phyloP scores from a whole-genome alignment of 2,329 filamentous ascomycete genomes.

The Cercospora zeae-maydis region DNA sequence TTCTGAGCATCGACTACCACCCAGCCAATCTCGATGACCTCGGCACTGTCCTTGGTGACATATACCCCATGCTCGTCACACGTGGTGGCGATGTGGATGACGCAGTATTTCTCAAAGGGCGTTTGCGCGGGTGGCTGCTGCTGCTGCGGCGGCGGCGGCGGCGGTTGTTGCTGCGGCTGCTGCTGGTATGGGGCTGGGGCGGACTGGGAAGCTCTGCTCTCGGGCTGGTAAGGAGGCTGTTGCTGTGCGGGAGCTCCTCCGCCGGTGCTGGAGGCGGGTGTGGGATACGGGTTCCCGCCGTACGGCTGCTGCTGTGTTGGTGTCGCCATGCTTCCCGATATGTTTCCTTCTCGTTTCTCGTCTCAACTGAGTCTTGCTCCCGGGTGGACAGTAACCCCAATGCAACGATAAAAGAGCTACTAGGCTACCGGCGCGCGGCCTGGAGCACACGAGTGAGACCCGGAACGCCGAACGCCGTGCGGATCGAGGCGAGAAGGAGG shows the following conservation, averaged over 20 bases:
- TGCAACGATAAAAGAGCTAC: background rate
- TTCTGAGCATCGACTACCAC: slow-evolving; percentile 57
- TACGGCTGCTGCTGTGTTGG: slow-evolving; percentile 32
- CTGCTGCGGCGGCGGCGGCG: slow-evolving; percentile 21
- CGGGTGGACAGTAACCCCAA: background rate
- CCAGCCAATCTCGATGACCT: slow-evolving; percentile 99
- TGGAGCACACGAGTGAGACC: slow-evolving; percentile 5
- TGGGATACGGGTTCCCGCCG: slow-evolving; percentile 27
- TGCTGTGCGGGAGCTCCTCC: slow-evolving; percentile 18
- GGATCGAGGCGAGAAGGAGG: slow-evolving; percentile 17
- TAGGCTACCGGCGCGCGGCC: background rate
- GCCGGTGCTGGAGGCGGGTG: slow-evolving; percentile 23
- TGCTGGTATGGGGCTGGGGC: slow-evolving; percentile 19
- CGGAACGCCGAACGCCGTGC: slow-evolving; percentile 26
- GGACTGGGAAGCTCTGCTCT: slow-evolving; percentile 20
- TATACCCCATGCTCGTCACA: slow-evolving; percentile 99
- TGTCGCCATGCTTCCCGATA: slow-evolving; percentile 29
- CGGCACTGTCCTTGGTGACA: slow-evolving; percentile 97
- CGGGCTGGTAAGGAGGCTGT: slow-evolving; percentile 26
- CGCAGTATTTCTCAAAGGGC: slow-evolving; percentile 82
- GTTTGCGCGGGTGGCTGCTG: slow-evolving; percentile 36
- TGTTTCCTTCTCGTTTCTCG: slow-evolving; percentile 4
- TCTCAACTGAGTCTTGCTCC: background rate
- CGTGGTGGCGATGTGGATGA: slow-evolving; percentile 97
- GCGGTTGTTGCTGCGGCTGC: slow-evolving; percentile 22